Conservation (phyloP, 495 filamentous ascomycete genomes). For the Hypoxylon crocopeplum region DNA sequence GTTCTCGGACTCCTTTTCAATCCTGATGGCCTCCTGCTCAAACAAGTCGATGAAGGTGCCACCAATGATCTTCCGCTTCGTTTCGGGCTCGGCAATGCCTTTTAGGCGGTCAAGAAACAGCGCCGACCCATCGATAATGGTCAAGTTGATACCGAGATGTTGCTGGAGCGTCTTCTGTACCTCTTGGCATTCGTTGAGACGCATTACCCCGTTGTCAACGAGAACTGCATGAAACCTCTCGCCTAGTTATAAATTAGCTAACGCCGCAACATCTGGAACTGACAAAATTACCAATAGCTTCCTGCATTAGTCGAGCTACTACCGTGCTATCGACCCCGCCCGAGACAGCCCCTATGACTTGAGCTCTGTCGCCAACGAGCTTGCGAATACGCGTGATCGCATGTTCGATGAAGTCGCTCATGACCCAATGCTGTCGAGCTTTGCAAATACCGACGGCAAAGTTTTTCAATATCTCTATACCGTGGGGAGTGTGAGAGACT, state of each 20-base stretch:
- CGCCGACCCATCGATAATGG: constrained; percentile 80
- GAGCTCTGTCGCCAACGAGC: constrained; percentile 77
- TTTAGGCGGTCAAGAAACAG: constrained; percentile 75
- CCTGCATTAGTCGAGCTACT: constrained; percentile 76
- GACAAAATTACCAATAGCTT: constrained; percentile 86
- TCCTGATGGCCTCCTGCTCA: constrained; percentile 77
- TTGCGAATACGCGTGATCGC: constrained; percentile 78
- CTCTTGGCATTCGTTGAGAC: constrained; percentile 79
- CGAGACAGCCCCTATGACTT: constrained; percentile 80
- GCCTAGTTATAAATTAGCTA: no score
- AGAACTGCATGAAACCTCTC: constrained; percentile 90
- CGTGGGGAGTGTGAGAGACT: constrained; percentile 72
- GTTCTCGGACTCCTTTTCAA: constrained; percentile 70
- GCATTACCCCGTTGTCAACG: constrained; percentile 81
- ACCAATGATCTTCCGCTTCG: constrained; percentile 94
- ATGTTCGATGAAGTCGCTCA: constrained; percentile 78
- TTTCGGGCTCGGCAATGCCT: constrained; percentile 82
- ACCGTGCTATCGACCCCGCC: constrained; percentile 95
- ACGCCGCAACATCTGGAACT: no score
- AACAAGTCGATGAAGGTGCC: constrained; percentile 87
- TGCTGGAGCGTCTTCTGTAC: constrained; percentile 78
- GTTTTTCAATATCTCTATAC: constrained; percentile 73
- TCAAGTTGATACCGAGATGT: constrained; percentile 88
- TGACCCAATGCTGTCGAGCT: constrained; percentile 73
- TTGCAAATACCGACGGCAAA: constrained; percentile 83